These are phyloP conservation scores for Achaetomium macrosporum DNA, from an alignment of 2,329 filamentous ascomycete species.

Conservation along the genomic window DNA sequence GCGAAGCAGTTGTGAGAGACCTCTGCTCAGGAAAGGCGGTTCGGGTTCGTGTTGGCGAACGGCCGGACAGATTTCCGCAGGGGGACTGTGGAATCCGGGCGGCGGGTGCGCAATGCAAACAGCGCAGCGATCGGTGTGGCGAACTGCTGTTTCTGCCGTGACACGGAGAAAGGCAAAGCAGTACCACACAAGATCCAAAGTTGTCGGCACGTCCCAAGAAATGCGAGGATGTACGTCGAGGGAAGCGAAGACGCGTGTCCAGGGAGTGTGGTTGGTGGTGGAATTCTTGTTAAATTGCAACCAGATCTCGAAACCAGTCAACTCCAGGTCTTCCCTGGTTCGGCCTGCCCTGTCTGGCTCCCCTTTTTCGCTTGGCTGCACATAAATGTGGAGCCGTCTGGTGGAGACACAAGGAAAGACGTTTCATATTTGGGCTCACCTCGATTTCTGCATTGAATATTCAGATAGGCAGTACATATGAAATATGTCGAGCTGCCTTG, in stretches of 20 bases:
- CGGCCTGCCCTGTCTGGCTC: slow-evolving; percentile 5
- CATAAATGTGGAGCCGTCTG: background rate
- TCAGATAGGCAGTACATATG: background rate
- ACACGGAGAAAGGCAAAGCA: slow-evolving; percentile 5
- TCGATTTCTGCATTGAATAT: background rate
- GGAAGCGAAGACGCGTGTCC: slow-evolving; percentile 20
- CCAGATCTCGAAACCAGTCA: slow-evolving; percentile 12
- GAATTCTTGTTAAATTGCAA: slow-evolving; percentile 26
- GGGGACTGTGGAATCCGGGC: background rate
- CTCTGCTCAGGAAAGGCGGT: background rate
- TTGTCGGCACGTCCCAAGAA: slow-evolving; percentile 3
- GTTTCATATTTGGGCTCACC: too few species aligned
- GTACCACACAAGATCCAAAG: slow-evolving; percentile 6
- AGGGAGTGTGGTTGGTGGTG: slow-evolving; percentile 11
- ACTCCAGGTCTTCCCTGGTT: slow-evolving; percentile 7
- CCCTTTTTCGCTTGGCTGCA: slow-evolving; percentile 17
- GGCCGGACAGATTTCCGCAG: slow-evolving; percentile 1
- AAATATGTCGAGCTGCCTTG: too few species aligned
- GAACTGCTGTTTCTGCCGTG: slow-evolving; percentile 3
- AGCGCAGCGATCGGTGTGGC: background rate
- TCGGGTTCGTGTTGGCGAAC: background rate
- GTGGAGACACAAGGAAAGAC: background rate
- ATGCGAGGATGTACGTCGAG: slow-evolving; percentile 10
- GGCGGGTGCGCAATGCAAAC: background rate
- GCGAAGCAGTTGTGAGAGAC: background rate